phyloP scores from a whole-genome alignment of 2,329 filamentous ascomycete species.

The Apiospora arundinis region DNA sequence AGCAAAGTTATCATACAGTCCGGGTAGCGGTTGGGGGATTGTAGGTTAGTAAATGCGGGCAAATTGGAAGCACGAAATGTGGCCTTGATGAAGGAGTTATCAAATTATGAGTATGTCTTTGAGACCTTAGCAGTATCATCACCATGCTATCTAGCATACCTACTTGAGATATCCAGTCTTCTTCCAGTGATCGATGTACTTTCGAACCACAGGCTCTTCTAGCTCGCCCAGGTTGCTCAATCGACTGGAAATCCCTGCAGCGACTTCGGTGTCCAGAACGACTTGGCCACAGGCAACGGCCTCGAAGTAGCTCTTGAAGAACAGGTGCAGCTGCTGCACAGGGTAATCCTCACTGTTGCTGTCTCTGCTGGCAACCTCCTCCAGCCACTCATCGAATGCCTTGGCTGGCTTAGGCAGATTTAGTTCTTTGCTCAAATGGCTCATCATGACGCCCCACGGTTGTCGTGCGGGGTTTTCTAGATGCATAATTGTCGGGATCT shows the following conservation, averaged over 20 bases:
- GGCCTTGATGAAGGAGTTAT: too few species aligned
- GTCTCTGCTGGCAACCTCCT: constrained; percentile 18
- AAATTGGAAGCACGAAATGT: too few species aligned
- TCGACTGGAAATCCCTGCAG: constrained; percentile 24
- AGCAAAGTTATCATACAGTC: too few species aligned
- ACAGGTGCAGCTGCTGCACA: constrained; percentile 29
- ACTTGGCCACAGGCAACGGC: constrained; percentile 27
- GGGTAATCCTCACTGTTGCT: constrained; percentile 31
- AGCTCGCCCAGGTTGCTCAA: not conserved
- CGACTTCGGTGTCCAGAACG: constrained; percentile 29
- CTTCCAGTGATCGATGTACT: not conserved
- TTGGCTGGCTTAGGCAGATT: not conserved
- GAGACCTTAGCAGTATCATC: too few species aligned
- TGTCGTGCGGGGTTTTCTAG: not conserved
- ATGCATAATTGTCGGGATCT: not conserved
- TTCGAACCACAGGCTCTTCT: not conserved
- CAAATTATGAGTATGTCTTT: too few species aligned
- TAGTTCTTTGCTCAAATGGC: not conserved
- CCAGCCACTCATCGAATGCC: not conserved
- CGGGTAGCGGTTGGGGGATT: not conserved
- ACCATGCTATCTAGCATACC: too few species aligned
- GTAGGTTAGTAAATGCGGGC: too few species aligned
- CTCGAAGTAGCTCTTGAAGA: constrained; percentile 28
- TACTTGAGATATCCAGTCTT: not conserved
- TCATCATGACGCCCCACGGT: not conserved